Conservation (phyloP, 768 basidiomycete genomes). For the Naganishia vaughanmartiniae region DNA sequence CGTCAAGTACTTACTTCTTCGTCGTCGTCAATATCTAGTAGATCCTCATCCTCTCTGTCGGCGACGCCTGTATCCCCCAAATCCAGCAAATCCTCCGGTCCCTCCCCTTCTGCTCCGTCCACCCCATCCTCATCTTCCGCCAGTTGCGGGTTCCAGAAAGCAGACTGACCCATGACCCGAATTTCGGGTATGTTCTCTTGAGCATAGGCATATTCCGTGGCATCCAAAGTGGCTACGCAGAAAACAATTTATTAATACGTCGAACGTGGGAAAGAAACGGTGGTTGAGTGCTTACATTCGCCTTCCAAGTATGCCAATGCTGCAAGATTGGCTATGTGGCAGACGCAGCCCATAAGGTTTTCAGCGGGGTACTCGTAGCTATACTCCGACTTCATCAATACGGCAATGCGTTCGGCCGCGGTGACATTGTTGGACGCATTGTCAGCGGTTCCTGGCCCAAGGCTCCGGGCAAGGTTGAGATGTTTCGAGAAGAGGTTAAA, state of each 20-base stretch:
- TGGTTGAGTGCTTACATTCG: background rate
- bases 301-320: background rate
- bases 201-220: background rate
- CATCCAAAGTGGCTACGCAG: background rate
- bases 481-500: background rate
- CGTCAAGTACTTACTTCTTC: background rate
- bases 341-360: background rate
- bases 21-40: background rate
- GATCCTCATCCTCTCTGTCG: background rate
- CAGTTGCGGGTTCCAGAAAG: background rate
- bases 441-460: slow-evolving; percentile 1
- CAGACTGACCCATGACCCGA: background rate
- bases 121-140: background rate
- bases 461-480: background rate
- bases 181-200: background rate
- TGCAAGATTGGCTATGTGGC: slow-evolving; percentile 2
- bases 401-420: background rate
- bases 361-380: background rate
- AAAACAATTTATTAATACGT: background rate
- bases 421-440: slow-evolving; percentile 1
- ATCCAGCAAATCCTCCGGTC: too few relatives aligned
- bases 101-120: background rate
- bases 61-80: background rate
- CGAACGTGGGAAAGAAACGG: background rate
- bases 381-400: background rate